These are phyloP conservation scores for Penicillium roqueforti DNA, from an alignment of 495 filamentous ascomycete genomes.

Conservation along the genomic window DNA sequence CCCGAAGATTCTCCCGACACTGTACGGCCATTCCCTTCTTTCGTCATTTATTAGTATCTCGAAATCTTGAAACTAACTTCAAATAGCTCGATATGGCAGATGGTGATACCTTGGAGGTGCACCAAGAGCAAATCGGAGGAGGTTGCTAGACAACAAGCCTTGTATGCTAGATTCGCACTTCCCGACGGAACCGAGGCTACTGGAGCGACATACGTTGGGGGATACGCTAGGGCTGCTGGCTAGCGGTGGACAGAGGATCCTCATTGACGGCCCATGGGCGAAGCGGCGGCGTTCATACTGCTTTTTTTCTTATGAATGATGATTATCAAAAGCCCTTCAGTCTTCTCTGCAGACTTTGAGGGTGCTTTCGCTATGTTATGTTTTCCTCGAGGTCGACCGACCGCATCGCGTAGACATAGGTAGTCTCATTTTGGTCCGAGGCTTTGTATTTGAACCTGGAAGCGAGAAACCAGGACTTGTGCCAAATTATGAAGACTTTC, in stretches of 20 bases:
- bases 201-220: neutral
- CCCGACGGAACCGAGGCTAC: neutral
- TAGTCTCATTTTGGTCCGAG: neutral
- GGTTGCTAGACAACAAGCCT: constrained; percentile 41
- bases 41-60: neutral
- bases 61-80: constrained; percentile 7
- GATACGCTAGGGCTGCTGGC: neutral
- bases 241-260: neutral
- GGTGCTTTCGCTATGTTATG: neutral
- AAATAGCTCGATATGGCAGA: constrained; percentile 94
- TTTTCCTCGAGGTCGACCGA: neutral
- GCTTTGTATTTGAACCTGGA: neutral
- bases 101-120: constrained; percentile 94
- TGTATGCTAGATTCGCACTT: neutral
- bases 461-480: neutral
- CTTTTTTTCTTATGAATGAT: constrained; percentile 8
- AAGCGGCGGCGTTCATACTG: constrained; percentile 1
- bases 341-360: neutral
- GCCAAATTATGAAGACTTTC: neutral
- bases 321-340: constrained; percentile 5
- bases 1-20: constrained; percentile 86
- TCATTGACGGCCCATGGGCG: constrained; percentile 1
- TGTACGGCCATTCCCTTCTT: constrained; percentile 52
- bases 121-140: constrained; percentile 96
- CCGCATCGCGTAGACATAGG: neutral